phyloP scores from a whole-genome alignment of 2,329 filamentous ascomycete species.

The Fusarium palustre region DNA sequence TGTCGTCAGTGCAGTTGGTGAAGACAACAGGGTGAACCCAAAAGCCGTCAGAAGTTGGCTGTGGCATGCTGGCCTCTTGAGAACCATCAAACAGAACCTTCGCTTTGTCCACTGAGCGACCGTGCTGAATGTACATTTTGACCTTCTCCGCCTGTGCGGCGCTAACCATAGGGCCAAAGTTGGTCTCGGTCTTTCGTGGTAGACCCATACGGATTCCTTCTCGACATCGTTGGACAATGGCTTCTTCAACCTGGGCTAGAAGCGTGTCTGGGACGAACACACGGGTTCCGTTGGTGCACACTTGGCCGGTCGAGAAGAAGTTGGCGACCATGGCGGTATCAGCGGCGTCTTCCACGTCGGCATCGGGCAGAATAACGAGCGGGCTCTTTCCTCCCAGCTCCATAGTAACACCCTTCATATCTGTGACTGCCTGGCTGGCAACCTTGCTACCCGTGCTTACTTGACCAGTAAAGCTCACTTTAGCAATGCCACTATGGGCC shows the following conservation, averaged over 20 bases:
- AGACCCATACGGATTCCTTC: conserved; percentile 82
- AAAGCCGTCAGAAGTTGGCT: conserved; percentile 72
- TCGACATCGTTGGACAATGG: conserved; percentile 62
- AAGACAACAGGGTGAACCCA: conserved; percentile 89
- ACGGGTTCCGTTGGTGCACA: conserved; percentile 91
- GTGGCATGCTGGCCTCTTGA: conserved; percentile 62
- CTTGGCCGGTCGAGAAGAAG: conserved; percentile 91
- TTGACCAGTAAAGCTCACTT: conserved; percentile 91
- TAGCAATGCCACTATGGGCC: conserved; percentile 77
- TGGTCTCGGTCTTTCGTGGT: conserved; percentile 77
- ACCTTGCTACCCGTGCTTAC: conserved; percentile 87
- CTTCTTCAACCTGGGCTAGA: conserved; percentile 75
- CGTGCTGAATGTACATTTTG: conserved; percentile 78
- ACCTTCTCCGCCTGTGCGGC: conserved; percentile 82
- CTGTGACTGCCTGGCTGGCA: conserved; percentile 76
- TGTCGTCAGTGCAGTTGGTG: conserved; percentile 84
- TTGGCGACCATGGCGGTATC: conserved; percentile 94
- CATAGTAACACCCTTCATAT: conserved; percentile 93
- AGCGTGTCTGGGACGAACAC: conserved; percentile 81
- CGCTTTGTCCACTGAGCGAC: conserved; percentile 78
- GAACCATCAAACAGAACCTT: conserved; percentile 78
- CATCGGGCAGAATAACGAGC: conserved; percentile 82
- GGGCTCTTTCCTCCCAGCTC: conserved; percentile 91
- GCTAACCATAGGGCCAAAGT: conserved; percentile 87
- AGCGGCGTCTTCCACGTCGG: conserved; percentile 81